Evolutionary conservation across 2,329 filamentous ascomycete species (phyloP), one percentile per base, ranked within the genome.

Genomic region (Claviceps sp.): DNA sequence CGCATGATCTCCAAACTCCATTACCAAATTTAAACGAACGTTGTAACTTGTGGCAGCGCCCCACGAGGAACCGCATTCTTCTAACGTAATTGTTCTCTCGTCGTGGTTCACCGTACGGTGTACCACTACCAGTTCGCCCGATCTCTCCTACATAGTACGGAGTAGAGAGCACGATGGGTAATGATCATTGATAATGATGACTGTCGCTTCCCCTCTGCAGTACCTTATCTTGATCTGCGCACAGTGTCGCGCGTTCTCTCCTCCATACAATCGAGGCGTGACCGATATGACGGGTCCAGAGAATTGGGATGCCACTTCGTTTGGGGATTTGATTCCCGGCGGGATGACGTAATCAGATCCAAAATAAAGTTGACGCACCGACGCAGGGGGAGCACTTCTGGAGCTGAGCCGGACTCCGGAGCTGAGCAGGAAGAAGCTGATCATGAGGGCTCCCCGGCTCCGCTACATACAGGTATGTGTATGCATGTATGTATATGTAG

Each of bases 71-170:
- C 61, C 61, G 45, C 50, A 47, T 58, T 49, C 58, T 39, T 69
- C 60, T 74, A 70, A 75, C 72, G 72, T 75, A 75, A 74, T 72
- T 61, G 65, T 45, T 46, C 58, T 63, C 49, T 50, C 34, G 49
- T 14, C 49, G 43, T 43, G 63, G 59, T 50, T 52, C 23, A 23
- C 23, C 20, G 20, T 20, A 20, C 20, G 20, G 20, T 1, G 23
- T 23, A 23, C 6, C 23, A 5, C 5, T 23, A 23, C 6, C 23
- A 5, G 23, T 23, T 23, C 23, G 23, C 23, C 7, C 54, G 40
- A 26, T 26, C 26, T 2, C 26, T 26, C 7, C 26, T 26, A 26
- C 6, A 7, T 23, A 23, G 22, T 23, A 23, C 22, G n/a, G n/a
- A n/a, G 4, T 23, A 26, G 26, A 26, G 26, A 26, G 26, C 29